These are phyloP conservation scores for Quercus engelmannii DNA, from an alignment of 306 rosid genomes.

Conservation along the genomic window DNA sequence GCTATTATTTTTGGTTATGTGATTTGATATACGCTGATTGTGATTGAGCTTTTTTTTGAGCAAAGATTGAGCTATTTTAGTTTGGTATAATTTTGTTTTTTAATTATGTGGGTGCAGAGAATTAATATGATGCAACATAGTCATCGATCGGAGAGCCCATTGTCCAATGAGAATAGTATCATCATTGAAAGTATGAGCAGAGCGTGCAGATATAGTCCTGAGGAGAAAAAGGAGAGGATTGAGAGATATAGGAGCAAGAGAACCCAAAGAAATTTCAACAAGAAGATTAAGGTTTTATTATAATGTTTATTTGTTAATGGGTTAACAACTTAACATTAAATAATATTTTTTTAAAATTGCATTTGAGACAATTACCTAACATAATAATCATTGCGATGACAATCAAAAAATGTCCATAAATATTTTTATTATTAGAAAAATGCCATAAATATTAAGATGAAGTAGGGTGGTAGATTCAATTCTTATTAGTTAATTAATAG, in stretches of 20 bases:
- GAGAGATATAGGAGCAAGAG: slow-evolving; percentile 84
- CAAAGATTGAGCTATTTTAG: too few species aligned
- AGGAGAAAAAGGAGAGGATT: slow-evolving; percentile 80
- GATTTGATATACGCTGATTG: not conserved
- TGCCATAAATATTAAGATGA: too few species aligned
- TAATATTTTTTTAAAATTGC: too few species aligned
- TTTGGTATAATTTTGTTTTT: not conserved
- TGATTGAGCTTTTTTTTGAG: not conserved
- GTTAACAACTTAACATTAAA: not conserved
- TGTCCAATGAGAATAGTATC: slow-evolving; percentile 69
- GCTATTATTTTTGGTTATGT: not conserved
- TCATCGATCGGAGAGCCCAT: slow-evolving; percentile 45
- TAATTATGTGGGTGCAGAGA: slow-evolving; percentile 30
- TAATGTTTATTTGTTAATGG: not conserved
- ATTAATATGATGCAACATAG: slow-evolving; percentile 36
- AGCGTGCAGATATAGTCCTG: slow-evolving; percentile 65
- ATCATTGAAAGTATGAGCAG: slow-evolving; percentile 89
- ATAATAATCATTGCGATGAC: too few species aligned
- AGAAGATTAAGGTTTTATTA: slow-evolving; percentile 72
- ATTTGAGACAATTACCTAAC: too few species aligned
- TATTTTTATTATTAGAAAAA: too few species aligned
- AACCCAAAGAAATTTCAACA: slow-evolving; percentile 82
- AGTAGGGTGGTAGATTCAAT: too few species aligned
- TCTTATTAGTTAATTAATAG: too few species aligned
- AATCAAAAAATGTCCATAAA: too few species aligned